These are phyloP conservation scores for Mrakia hoshinonis DNA, from an alignment of 768 basidiomycete species.

Conservation along the genomic window DNA sequence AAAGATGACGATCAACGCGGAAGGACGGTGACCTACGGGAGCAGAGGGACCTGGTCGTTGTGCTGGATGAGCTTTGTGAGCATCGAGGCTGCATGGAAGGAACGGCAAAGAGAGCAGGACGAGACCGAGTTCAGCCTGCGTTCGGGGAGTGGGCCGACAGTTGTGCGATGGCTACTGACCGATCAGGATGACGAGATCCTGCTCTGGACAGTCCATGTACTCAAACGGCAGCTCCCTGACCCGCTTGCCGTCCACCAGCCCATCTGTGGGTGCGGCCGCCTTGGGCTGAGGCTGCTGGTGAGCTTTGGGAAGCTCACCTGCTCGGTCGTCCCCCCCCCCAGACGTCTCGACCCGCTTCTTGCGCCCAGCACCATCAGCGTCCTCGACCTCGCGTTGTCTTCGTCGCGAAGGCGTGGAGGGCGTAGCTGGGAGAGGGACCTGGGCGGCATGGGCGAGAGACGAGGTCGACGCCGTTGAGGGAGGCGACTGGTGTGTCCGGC, in stretches of 20 bases:
- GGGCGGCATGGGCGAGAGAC: not conserved
- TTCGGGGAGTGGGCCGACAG: slow-evolving; percentile 26
- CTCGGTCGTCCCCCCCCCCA: not conserved
- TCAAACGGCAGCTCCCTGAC: slow-evolving; percentile 23
- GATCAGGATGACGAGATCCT: slow-evolving; percentile 78
- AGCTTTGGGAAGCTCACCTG: not conserved
- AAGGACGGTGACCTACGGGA: slow-evolving; percentile 51
- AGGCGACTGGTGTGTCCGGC: not conserved
- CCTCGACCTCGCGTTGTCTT: not conserved
- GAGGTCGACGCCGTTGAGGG: not conserved
- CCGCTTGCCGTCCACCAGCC: not conserved
- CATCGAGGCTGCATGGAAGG: slow-evolving; percentile 67
- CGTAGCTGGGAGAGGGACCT: slow-evolving; percentile 4
- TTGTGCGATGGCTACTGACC: slow-evolving; percentile 48
- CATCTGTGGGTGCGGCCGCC: not conserved
- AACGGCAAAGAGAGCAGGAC: not conserved
- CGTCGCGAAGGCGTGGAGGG: not conserved
- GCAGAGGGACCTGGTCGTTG: slow-evolving; percentile 90
- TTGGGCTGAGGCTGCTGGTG: not conserved
- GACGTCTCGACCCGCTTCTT: not conserved
- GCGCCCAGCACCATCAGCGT: not conserved
- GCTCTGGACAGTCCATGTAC: slow-evolving; percentile 58
- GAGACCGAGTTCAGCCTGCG: slow-evolving; percentile 32
- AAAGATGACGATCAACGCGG: slow-evolving; percentile 31
- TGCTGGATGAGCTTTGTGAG: slow-evolving; percentile 85